These are phyloP conservation scores for Fallopia convolvulus DNA, from an alignment of 148 eudicot genomes.

Conservation along the genomic window DNA sequence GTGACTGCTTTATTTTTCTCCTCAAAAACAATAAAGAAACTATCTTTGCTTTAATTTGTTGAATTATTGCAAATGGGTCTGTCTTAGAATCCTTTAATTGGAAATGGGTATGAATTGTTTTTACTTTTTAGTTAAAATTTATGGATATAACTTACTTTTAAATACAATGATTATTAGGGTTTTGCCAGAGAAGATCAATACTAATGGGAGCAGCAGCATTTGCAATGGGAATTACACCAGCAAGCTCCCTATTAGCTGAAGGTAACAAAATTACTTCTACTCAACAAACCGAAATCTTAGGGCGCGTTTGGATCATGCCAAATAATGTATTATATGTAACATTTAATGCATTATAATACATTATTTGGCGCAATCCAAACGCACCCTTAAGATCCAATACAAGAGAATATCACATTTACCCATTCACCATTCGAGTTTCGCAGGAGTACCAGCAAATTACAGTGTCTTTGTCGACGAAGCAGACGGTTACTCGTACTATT, in stretches of 20 bases:
- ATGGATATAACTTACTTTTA: not conserved
- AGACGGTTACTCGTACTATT: constrained; percentile 85
- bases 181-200: constrained; percentile 7
- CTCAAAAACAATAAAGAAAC: not conserved
- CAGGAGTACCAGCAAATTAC: constrained; percentile 50
- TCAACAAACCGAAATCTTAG: not conserved
- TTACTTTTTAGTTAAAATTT: too few relatives aligned
- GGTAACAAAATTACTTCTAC: not conserved
- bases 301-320: too few relatives aligned
- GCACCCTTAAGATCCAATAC: not conserved
- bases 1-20: too few relatives aligned
- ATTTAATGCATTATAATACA: too few relatives aligned
- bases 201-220: constrained; percentile 9
- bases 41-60: not conserved
- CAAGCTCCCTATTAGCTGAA: constrained; percentile 10
- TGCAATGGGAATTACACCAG: constrained; percentile 6
- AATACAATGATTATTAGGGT: not conserved
- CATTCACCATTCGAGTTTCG: not conserved
- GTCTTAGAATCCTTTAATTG: not conserved
- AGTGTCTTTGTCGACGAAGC: constrained; percentile 53
- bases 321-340: not conserved
- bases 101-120: not conserved
- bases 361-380: not conserved
- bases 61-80: not conserved
- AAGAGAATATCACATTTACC: not conserved